Percentiles rank a stretch among this genome's conserved stretches.
Conservation (phyloP, 164 flowering plant species). For the Tetracentron sinense region DNA sequence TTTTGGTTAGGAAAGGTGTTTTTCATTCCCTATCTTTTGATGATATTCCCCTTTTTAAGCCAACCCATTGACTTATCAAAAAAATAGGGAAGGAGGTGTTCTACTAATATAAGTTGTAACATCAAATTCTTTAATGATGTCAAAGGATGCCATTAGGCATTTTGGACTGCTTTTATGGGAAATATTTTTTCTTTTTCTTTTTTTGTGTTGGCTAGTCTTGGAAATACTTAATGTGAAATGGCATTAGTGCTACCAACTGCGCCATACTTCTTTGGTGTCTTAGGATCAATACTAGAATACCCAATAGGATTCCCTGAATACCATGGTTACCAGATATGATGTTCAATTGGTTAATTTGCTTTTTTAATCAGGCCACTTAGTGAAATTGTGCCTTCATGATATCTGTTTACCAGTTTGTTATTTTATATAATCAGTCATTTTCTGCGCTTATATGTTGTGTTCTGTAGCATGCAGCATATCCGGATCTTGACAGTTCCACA, state of each 20-base stretch:
- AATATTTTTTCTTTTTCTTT: not conserved
- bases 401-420: not conserved
- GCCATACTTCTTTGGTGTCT: not conserved
- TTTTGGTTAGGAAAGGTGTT: no score
- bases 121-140: no score
- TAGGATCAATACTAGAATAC: not conserved
- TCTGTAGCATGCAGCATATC: constrained; percentile 80
- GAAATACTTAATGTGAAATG: not conserved
- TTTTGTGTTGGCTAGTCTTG: not conserved
- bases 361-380: not conserved
- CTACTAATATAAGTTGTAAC: no score
- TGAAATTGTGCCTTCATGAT: not conserved
- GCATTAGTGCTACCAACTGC: not conserved
- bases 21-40: no score
- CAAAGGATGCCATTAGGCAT: no score
- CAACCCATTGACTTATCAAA: no score
- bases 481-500: constrained; percentile 74
- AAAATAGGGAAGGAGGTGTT: no score
- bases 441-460: constrained; percentile 17
- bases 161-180: no score
- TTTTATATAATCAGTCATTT: not conserved
- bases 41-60: no score
- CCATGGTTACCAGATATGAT: not conserved
- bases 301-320: not conserved
- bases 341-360: no score